A percentile compares a stretch with the other conserved stretches of the same genome.
phyloP scores from a whole-genome alignment of 768 basidiomycete genomes.

The Agaricus subrufescens region DNA sequence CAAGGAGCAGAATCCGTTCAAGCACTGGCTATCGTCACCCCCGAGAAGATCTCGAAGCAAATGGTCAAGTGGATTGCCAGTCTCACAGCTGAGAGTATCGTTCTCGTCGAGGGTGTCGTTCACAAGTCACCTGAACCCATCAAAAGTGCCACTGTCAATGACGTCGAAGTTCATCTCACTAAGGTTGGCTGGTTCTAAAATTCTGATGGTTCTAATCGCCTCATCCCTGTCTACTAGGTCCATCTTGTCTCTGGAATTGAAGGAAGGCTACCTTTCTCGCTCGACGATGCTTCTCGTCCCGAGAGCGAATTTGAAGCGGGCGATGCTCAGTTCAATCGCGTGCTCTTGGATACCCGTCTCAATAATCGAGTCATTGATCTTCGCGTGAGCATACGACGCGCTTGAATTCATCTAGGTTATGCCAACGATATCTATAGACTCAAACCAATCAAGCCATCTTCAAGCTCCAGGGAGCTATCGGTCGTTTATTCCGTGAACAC shows the following conservation, averaged over 20 bases:
- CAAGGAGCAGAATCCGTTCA: constrained; percentile 87
- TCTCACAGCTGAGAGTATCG: constrained; percentile 82
- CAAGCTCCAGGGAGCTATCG: constrained; percentile 84
- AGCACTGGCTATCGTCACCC: constrained; percentile 68
- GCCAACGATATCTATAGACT: constrained; percentile 48
- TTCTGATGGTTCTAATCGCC: background rate
- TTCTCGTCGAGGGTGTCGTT: constrained; percentile 83
- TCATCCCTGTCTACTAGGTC: constrained; percentile 43
- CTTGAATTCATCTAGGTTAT: background rate
- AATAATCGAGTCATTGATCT: constrained; percentile 94
- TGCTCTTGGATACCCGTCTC: constrained; percentile 89
- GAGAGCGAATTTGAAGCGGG: constrained; percentile 63
- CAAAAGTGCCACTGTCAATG: constrained; percentile 84
- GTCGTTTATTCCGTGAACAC: constrained; percentile 82
- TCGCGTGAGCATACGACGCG: constrained; percentile 48
- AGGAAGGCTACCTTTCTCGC: constrained; percentile 79
- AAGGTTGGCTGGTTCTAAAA: constrained; percentile 49
- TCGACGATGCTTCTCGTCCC: constrained; percentile 88
- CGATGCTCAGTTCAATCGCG: constrained; percentile 66
- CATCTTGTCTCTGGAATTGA: constrained; percentile 79
- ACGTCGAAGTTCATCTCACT: constrained; percentile 81
- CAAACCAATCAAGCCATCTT: constrained; percentile 96
- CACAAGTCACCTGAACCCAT: constrained; percentile 78
- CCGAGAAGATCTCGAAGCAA: constrained; percentile 85
- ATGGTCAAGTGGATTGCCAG: constrained; percentile 92